Conservation (phyloP, 2,329 filamentous ascomycete species). For the Fusarium sp. region DNA sequence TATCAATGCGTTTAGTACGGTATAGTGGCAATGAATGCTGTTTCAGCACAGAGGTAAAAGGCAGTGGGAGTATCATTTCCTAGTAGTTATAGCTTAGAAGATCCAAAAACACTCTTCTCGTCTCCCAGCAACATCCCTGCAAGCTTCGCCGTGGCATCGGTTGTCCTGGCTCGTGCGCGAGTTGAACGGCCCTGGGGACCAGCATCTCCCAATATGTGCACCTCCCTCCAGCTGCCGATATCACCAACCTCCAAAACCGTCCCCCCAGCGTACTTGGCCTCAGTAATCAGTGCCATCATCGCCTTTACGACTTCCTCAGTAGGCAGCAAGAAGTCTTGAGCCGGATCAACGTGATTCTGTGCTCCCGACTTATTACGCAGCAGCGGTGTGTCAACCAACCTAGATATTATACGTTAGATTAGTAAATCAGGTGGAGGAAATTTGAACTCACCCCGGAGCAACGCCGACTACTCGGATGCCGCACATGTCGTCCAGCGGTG, state of each 20-base stretch:
- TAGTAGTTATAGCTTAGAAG: neutral
- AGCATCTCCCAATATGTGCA: neutral
- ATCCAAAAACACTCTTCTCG: rapidly evolving
- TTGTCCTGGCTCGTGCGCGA: neutral
- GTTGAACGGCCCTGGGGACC: neutral
- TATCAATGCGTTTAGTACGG: no score
- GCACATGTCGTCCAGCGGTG: neutral
- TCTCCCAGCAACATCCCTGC: neutral
- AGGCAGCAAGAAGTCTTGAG: neutral
- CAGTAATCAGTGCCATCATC: neutral
- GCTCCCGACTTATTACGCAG: neutral
- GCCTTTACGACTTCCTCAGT: neutral
- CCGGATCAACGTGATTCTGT: neutral
- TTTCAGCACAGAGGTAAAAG: neutral
- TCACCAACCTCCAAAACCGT: neutral
- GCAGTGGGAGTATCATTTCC: neutral
- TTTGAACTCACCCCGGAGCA: neutral
- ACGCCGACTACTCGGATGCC: neutral
- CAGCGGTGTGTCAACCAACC: neutral
- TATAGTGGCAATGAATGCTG: rapidly evolving
- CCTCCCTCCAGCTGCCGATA: neutral
- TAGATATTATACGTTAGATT: neutral
- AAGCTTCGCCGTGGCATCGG: neutral
- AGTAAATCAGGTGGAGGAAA: no score
- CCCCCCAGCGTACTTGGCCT: neutral